These are phyloP conservation scores for Crithidia bombi DNA, from an alignment of 208 protist species.

Conservation along the genomic window DNA sequence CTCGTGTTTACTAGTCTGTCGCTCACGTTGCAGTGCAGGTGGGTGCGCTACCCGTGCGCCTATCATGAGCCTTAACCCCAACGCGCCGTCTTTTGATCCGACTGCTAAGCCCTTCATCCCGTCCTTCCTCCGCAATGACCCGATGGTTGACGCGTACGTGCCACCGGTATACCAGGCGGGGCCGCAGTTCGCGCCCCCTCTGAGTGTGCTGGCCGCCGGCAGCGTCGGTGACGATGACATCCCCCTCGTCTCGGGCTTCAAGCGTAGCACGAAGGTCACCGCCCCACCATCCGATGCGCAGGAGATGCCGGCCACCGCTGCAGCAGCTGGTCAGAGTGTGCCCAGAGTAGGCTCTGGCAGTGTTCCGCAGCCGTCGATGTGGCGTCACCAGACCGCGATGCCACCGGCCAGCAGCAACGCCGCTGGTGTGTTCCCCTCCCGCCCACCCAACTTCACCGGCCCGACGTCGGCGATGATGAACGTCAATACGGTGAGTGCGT, in stretches of 20 bases:
- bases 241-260: slow-evolving; percentile 39
- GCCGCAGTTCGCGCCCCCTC: slow-evolving; percentile 29
- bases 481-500: slow-evolving; percentile 1
- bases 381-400: slow-evolving; percentile 10
- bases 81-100: slow-evolving; percentile 68
- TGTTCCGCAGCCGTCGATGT: slow-evolving; percentile 10
- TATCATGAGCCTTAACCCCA: slow-evolving; percentile 58
- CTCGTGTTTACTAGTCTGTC: too few species aligned
- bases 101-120: slow-evolving; percentile 44
- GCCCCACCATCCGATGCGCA: slow-evolving; percentile 4
- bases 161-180: slow-evolving; percentile 28
- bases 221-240: slow-evolving; percentile 24
- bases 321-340: not conserved
- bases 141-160: slow-evolving; percentile 21
- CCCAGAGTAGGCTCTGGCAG: not conserved
- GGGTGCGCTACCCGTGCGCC: not conserved
- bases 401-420: not conserved
- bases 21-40: slow-evolving; percentile 1
- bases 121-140: slow-evolving; percentile 21
- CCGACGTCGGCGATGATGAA: not conserved
- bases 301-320: slow-evolving; percentile 12
- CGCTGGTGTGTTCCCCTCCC: slow-evolving; percentile 19
- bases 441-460: not conserved
- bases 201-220: slow-evolving; percentile 6
- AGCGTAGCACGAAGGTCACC: slow-evolving; percentile 14